These are phyloP conservation scores for Daldinia eschscholtzii DNA, from an alignment of 2,329 filamentous ascomycete species.

Conservation along the genomic window DNA sequence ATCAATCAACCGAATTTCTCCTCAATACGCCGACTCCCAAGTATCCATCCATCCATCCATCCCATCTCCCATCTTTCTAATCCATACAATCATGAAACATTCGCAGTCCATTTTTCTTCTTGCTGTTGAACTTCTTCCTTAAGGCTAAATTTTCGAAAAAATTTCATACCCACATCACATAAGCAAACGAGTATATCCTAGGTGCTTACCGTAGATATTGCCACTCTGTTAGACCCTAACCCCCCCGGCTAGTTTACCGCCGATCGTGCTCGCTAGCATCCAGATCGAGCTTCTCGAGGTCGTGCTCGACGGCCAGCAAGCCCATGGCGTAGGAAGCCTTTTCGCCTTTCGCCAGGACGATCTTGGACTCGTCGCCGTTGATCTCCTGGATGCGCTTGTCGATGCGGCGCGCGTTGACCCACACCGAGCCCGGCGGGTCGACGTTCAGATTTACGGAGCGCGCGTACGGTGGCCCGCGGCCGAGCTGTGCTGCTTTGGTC, in stretches of 20 bases:
- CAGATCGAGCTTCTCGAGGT: slow-evolving; percentile 74
- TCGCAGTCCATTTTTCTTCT: background rate
- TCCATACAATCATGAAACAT: background rate
- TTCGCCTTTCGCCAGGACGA: slow-evolving; percentile 73
- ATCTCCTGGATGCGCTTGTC: slow-evolving; percentile 65
- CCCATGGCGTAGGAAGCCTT: slow-evolving; percentile 82
- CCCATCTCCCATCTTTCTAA: background rate
- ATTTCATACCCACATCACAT: background rate
- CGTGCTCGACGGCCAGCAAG: slow-evolving; percentile 80
- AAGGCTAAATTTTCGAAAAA: background rate
- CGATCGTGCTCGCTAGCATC: slow-evolving; percentile 55
- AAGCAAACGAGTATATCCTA: background rate
- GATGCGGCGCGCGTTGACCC: slow-evolving; percentile 64
- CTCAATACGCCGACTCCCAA: background rate
- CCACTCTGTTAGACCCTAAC: no score
- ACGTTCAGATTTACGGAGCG: slow-evolving; percentile 57
- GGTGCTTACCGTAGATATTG: no score
- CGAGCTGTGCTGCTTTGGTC: slow-evolving; percentile 79
- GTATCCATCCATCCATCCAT: background rate
- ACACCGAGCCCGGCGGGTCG: slow-evolving; percentile 58
- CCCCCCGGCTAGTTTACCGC: slow-evolving; percentile 3
- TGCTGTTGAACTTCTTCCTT: background rate
- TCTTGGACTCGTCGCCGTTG: slow-evolving; percentile 54
- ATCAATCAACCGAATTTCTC: background rate
- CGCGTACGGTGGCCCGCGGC: slow-evolving; percentile 80